Conservation (phyloP, 2,329 filamentous ascomycete species). For the Alternaria postmessia region DNA sequence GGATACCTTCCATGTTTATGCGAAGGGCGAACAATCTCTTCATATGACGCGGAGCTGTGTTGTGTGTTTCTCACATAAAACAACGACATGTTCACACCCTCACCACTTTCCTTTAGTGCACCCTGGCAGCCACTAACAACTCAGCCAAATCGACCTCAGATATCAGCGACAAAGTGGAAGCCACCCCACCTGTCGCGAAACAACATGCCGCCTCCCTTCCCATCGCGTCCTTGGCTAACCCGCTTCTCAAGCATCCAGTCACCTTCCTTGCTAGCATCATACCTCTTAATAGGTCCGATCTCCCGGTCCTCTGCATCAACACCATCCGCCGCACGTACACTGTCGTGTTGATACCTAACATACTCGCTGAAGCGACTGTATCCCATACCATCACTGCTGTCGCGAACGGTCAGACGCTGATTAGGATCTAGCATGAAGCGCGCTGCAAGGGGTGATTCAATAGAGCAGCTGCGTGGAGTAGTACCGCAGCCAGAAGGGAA, state of each 20-base stretch:
- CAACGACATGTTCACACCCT: not conserved
- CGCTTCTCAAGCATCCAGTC: conserved; percentile 31
- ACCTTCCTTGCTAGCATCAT: conserved; percentile 11
- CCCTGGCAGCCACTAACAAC: not conserved
- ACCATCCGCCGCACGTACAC: conserved; percentile 14
- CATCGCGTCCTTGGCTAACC: conserved; percentile 17
- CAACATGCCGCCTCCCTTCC: conserved; percentile 25
- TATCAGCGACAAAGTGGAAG: conserved; percentile 26
- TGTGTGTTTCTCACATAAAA: not conserved
- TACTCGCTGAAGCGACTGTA: conserved; percentile 27
- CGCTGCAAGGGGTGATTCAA: conserved; percentile 22
- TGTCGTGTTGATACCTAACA: conserved; percentile 8
- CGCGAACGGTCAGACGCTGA: conserved; percentile 19
- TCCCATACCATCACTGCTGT: conserved; percentile 16
- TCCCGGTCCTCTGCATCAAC: conserved; percentile 20
- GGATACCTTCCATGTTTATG: not conserved
- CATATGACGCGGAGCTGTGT: not conserved
- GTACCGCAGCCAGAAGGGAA: conserved; percentile 19
- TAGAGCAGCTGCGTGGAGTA: conserved; percentile 7
- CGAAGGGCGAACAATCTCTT: not conserved
- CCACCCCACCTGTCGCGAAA: conserved; percentile 24
- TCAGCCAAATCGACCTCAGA: conserved; percentile 4
- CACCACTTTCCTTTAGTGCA: not conserved
- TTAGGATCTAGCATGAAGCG: conserved; percentile 12
- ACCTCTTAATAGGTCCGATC: conserved; percentile 26